phyloP scores from a whole-genome alignment of 179 eudicot species.

The Amaranthus tricolor region DNA sequence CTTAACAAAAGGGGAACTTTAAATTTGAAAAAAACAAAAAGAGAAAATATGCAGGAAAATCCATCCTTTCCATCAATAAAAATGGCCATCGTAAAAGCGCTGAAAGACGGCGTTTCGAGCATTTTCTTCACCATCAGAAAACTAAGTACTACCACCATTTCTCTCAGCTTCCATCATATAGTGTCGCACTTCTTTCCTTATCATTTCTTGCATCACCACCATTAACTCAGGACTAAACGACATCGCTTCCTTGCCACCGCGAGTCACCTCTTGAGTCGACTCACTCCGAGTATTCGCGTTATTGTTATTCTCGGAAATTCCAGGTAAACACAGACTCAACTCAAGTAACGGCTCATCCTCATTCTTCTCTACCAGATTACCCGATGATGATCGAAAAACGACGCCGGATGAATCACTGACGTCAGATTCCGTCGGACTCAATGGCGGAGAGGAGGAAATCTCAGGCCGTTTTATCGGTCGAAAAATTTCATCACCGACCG shows the following conservation, averaged over 20 bases:
- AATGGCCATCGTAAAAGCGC: conserved; percentile 14
- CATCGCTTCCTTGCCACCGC: conserved; percentile 13
- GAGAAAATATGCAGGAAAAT: not conserved
- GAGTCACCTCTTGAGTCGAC: conserved; percentile 7
- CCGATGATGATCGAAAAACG: not conserved
- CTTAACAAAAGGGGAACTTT: not conserved
- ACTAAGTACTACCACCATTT: conserved; percentile 1
- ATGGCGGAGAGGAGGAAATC: conserved; percentile 16
- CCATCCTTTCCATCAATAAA: not conserved
- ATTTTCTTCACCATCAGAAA: not conserved
- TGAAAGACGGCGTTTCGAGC: conserved; percentile 19
- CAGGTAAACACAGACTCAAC: conserved; percentile 32
- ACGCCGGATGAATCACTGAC: conserved; percentile 35
- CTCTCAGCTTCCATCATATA: conserved; percentile 30
- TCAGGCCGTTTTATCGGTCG: conserved; percentile 35
- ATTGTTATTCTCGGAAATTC: conserved; percentile 6
- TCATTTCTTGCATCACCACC: conserved; percentile 44
- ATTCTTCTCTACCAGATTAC: not conserved
- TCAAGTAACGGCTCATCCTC: conserved; percentile 24
- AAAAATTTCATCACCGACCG: conserved; percentile 5
- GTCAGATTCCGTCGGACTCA: conserved; percentile 35
- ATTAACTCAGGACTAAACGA: conserved; percentile 39
- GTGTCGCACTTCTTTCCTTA: conserved; percentile 37
- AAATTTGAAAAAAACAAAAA: not conserved
- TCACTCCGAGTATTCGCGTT: conserved; percentile 4